Evolutionary conservation across 352 stramenopile species (phyloP).

Genomic region (Pythium coloratum): DNA sequence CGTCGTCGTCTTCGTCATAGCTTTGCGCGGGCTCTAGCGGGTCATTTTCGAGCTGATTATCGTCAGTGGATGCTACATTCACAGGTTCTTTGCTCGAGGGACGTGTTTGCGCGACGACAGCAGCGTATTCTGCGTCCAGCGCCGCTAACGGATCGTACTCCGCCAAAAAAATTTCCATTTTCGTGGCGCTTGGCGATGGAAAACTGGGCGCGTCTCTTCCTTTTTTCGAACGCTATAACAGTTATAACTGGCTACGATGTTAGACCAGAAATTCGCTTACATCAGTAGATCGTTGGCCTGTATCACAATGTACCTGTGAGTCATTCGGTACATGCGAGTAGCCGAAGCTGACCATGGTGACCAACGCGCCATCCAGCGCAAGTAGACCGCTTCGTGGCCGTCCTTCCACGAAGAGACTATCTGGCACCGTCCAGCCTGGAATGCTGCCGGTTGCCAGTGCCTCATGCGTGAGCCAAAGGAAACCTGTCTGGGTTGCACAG

Average conservation of each 20-base stretch:
- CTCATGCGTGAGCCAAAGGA: no score
- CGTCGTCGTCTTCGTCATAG: conserved; percentile 32
- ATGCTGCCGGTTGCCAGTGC: no score
- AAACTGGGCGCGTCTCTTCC: conserved; percentile 7
- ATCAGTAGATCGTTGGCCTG: no score
- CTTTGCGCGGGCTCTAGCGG: conserved; percentile 23
- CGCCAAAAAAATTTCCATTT: conserved; percentile 36
- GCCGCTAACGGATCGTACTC: conserved; percentile 48
- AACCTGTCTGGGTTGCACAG: no score
- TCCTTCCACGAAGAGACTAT: no score
- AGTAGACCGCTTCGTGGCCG: no score
- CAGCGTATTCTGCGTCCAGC: conserved; percentile 66
- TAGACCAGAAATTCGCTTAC: background rate
- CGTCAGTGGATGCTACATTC: background rate
- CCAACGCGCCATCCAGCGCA: no score
- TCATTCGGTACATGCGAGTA: no score
- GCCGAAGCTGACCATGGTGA: no score
- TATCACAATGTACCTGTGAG: no score
- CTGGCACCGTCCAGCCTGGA: no score
- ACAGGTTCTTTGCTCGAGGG: background rate
- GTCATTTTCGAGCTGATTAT: conserved; percentile 13
- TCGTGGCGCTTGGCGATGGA: background rate
- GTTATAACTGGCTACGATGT: background rate
- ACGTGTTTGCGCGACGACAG: conserved; percentile 43
- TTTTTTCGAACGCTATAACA: conserved; percentile 2